Conservation (phyloP, 1,284 basidiomycete genomes). For the Sporisorium sorghi region DNA sequence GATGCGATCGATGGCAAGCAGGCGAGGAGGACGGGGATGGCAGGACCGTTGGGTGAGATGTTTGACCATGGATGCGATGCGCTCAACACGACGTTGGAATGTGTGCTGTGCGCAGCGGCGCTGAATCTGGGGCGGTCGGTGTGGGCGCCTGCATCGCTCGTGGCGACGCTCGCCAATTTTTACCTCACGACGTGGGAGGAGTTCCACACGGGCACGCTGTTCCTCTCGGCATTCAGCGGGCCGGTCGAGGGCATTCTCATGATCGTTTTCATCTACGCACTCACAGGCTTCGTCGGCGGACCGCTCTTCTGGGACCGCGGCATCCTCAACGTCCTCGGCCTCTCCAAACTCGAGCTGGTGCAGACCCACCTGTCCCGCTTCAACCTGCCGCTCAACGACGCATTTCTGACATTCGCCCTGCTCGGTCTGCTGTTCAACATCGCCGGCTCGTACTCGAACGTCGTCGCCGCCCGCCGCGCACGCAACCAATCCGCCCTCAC, state of each 20-base stretch:
- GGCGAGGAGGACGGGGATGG: conserved; percentile 92
- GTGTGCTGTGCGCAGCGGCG: conserved; percentile 52
- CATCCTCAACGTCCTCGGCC: conserved; percentile 75
- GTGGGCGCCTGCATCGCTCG: conserved; percentile 92
- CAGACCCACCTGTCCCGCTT: conserved; percentile 71
- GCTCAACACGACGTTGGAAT: conserved; percentile 82
- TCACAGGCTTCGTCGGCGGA: conserved; percentile 73
- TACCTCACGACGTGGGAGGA: conserved; percentile 98
- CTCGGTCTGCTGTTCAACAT: conserved; percentile 86
- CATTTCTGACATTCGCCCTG: conserved; percentile 84
- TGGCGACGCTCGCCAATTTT: conserved; percentile 90
- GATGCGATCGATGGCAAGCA: conserved; percentile 95
- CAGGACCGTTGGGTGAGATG: conserved; percentile 93
- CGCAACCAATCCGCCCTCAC: conserved; percentile 68
- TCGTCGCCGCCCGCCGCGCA: conserved; percentile 40
- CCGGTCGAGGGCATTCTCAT: conserved; percentile 96
- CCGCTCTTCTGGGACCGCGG: conserved; percentile 85
- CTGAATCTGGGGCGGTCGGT: conserved; percentile 91
- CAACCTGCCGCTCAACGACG: conserved; percentile 83
- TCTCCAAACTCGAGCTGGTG: conserved; percentile 72
- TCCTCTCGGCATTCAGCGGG: conserved; percentile 83
- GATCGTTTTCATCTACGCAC: conserved; percentile 80
- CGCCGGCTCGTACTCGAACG: conserved; percentile 72
- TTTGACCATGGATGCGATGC: conserved; percentile 92
- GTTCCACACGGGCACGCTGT: conserved; percentile 82